Base-by-base conservation (phyloP, 2,329 filamentous ascomycete species). In the Colletotrichum sp. region DNA sequence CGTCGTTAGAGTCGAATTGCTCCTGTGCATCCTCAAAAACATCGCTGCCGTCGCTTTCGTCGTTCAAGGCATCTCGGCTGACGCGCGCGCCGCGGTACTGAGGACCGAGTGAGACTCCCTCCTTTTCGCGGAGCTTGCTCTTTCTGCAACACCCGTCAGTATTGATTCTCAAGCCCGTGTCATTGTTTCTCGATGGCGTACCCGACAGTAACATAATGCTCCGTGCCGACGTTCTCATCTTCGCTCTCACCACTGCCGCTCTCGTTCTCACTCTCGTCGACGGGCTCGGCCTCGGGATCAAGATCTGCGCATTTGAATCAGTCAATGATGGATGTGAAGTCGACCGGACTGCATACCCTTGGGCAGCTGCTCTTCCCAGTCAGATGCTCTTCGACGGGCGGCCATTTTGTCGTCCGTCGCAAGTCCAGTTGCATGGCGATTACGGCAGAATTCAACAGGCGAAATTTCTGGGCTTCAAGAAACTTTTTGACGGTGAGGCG, bases 151-250 rank as follows among this genome's bases (percentile, higher is more conserved):
- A 12, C 12, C 9, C 6, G 28, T 75, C 43, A 75, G 73, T 66
- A 13, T 26, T 12, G 21, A 9, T 55, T 15, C 5, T 32, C 6
- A 32, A 5, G 4, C 8, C 8, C 8, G 52, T 2, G 9, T 28
- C 2, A 9, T 13, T 13, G 8, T 3, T 13, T 2, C n/a, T 16
- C 9, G 6, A 18, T 28, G 15, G 7, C 21, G 71, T 86, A 94
- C 89, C 93, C 94, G 36, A 98, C 95, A 68, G 90, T 85, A 58
- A 94, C 90, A 82, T 98, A 98, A 83, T 98, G 96, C 80, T 98
- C 96, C 36, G 96, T 94, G 24, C 94, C 95, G 32, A 89, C 86
- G 7, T 85, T 87, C 79, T 88, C 88, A 18, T 84, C 87, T 21
- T 86, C 87, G 78, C 86, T 89, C 32, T 78, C 67, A 60, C 66